These are phyloP conservation scores for Sutorius eximius DNA, from an alignment of 1,284 basidiomycete genomes.

Conservation along the genomic window DNA sequence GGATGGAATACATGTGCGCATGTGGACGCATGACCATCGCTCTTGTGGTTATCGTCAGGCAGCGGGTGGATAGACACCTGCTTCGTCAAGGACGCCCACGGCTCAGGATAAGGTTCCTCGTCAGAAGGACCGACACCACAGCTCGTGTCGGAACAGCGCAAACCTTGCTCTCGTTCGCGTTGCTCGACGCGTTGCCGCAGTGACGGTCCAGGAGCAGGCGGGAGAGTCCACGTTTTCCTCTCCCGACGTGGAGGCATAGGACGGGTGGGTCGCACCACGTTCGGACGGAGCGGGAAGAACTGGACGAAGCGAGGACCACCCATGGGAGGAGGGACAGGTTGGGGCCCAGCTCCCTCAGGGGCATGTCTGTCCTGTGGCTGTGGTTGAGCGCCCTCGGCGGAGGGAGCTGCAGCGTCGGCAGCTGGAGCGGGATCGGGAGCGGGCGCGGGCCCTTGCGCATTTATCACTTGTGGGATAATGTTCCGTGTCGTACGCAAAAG, in stretches of 20 bases:
- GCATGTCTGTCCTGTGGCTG: slow-evolving; percentile 8
- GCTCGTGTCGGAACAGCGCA: slow-evolving; percentile 66
- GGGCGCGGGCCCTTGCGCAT: slow-evolving; percentile 13
- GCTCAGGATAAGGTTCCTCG: slow-evolving; percentile 57
- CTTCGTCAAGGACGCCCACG: slow-evolving; percentile 36
- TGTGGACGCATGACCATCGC: slow-evolving; percentile 29
- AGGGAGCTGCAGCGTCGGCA: background rate
- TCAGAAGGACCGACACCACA: slow-evolving; percentile 75
- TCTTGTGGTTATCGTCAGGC: background rate
- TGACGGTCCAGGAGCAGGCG: slow-evolving; percentile 57
- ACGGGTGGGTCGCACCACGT: slow-evolving; percentile 29
- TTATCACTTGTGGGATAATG: slow-evolving; percentile 25
- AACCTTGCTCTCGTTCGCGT: slow-evolving; percentile 63
- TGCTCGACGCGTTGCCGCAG: slow-evolving; percentile 69
- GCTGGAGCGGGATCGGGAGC: slow-evolving; percentile 1
- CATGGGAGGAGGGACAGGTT: background rate
- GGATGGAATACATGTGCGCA: slow-evolving; percentile 70
- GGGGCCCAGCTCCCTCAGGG: slow-evolving; percentile 10
- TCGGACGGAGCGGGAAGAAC: slow-evolving; percentile 17
- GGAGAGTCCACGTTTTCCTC: slow-evolving; percentile 47
- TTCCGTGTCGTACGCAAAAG: slow-evolving; percentile 27
- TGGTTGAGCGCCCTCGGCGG: slow-evolving; percentile 7
- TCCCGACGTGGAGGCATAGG: slow-evolving; percentile 36
- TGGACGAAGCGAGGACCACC: slow-evolving; percentile 19
- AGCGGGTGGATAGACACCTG: slow-evolving; percentile 46